Conservation (phyloP, 176 grass and related monocot genomes). For the Oryza longistaminata region DNA sequence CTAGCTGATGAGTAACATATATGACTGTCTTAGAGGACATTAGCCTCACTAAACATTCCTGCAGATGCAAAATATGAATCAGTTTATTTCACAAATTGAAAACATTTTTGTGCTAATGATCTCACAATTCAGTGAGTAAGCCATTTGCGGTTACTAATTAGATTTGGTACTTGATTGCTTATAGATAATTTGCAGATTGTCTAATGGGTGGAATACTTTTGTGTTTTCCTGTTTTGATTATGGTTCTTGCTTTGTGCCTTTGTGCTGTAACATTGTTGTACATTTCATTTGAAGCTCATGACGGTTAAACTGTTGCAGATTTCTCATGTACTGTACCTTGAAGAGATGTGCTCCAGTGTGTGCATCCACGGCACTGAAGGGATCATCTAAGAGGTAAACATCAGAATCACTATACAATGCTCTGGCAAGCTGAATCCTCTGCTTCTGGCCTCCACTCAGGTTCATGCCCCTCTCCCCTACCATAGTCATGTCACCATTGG, state of each 20-base stretch:
- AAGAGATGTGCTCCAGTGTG: constrained; percentile 82
- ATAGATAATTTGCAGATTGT: not conserved
- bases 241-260: not conserved
- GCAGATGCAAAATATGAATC: constrained; percentile 38
- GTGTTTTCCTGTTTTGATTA: constrained; percentile 8
- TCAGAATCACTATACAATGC: constrained; percentile 76
- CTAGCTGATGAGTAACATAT: constrained; percentile 87
- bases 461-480: constrained; percentile 83
- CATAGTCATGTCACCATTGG: constrained; percentile 70
- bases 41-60: constrained; percentile 74
- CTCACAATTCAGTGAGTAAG: not conserved
- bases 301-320: constrained; percentile 16
- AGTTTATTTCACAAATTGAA: not conserved
- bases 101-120: not conserved
- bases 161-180: not conserved
- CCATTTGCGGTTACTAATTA: constrained; percentile 5
- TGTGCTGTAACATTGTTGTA: not conserved
- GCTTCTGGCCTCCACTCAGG: constrained; percentile 95
- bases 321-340: constrained; percentile 46
- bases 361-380: constrained; percentile 92
- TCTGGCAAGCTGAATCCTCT: constrained; percentile 89
- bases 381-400: constrained; percentile 82
- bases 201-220: not conserved
- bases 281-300: constrained; percentile 3
- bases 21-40: constrained; percentile 79